A percentile compares a stretch with the other conserved stretches of the same genome.
phyloP scores from a whole-genome alignment of 2,329 filamentous ascomycete genomes.

The Macrophomina pseudophaseolina region DNA sequence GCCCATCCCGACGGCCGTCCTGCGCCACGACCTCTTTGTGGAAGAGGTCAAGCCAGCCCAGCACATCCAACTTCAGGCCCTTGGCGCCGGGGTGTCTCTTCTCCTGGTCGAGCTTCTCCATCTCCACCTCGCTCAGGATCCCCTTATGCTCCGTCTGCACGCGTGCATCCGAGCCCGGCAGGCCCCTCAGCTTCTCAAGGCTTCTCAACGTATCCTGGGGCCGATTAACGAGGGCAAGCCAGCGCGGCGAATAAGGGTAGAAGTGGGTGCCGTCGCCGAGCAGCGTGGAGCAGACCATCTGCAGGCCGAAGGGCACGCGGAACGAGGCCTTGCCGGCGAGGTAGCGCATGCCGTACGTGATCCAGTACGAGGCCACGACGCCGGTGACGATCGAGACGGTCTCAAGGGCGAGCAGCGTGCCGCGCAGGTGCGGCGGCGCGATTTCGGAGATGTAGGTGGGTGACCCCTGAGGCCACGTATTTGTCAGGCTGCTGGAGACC shows the following conservation, averaged over 20 bases:
- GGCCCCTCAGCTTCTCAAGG: conserved; percentile 36
- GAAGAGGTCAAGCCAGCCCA: conserved; percentile 49
- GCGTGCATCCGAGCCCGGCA: conserved; percentile 25
- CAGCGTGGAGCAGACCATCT: conserved; percentile 45
- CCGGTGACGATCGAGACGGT: conserved; percentile 50
- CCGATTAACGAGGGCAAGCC: conserved; percentile 38
- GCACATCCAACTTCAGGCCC: background rate
- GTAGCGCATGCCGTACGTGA: conserved; percentile 50
- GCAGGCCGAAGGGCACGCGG: conserved; percentile 54
- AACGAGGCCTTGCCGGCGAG: conserved; percentile 50
- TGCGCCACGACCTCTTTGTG: conserved; percentile 48
- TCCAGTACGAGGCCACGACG: conserved; percentile 50
- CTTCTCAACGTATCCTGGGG: conserved; percentile 37
- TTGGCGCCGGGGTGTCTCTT: conserved; percentile 1
- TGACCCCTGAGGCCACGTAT: conserved; percentile 33
- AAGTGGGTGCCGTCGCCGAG: conserved; percentile 39
- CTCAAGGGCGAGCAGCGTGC: conserved; percentile 56
- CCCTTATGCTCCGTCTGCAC: conserved; percentile 30
- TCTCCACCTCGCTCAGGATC: conserved; percentile 29
- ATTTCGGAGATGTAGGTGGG: conserved; percentile 82
- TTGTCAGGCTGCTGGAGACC: conserved; percentile 29
- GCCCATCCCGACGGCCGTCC: conserved; percentile 47
- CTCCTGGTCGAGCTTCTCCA: conserved; percentile 24
- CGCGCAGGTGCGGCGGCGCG: conserved; percentile 68
- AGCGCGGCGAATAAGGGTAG: conserved; percentile 42